Evolutionary conservation across 306 rosid species (phyloP).

Genomic region (Gleditsia sinensis): DNA sequence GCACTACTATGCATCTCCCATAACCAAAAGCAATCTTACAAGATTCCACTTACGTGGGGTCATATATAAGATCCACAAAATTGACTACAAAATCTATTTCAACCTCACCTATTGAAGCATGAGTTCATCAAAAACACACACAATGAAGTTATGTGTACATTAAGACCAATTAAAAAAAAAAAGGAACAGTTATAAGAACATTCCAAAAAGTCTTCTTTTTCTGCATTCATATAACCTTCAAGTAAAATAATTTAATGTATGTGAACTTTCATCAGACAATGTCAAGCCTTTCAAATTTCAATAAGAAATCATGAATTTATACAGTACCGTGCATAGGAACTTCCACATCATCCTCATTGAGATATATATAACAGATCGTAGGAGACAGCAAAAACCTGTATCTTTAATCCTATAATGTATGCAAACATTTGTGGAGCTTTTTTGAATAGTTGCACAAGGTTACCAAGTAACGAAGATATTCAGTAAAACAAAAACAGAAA

Average conservation of each 20-base stretch:
- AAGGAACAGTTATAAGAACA: not conserved
- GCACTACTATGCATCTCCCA: not conserved
- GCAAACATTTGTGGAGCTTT: not conserved
- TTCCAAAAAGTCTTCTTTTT: not conserved
- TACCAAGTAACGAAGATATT: not conserved
- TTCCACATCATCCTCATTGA: not conserved
- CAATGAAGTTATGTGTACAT: too few relatives aligned
- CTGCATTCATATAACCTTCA: not conserved
- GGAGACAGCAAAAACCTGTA: not conserved
- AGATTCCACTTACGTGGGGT: not conserved
- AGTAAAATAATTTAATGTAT: not conserved
- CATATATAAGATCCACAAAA: slow-evolving; percentile 6
- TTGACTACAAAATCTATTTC: slow-evolving; percentile 5
- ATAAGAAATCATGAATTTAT: not conserved
- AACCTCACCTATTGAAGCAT: not conserved
- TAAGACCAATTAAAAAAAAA: not conserved
- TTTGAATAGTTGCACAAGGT: not conserved
- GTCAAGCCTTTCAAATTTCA: not conserved
- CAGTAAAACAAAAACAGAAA: not conserved
- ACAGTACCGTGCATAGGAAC: not conserved
- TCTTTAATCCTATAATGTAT: not conserved
- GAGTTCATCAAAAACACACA: not conserved
- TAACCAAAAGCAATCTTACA: slow-evolving; percentile 3
- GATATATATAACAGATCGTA: not conserved
- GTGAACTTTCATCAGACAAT: not conserved